Base-by-base conservation (phyloP, 2,329 filamentous ascomycete genomes). In the Aspergillus glaucus region DNA sequence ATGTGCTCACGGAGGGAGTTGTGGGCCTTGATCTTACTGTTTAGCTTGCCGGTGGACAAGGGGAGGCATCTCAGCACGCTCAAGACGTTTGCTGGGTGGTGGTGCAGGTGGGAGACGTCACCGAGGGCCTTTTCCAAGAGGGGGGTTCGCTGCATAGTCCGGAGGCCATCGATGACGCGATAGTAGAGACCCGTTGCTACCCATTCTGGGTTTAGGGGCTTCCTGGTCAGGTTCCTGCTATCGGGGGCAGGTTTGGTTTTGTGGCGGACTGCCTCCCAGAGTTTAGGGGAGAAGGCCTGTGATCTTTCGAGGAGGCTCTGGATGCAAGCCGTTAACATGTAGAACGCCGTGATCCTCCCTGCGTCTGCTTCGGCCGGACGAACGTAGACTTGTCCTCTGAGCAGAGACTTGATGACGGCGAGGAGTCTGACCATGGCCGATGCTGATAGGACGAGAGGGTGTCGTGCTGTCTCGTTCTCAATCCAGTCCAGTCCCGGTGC, bases 241-340 rank as follows among this genome's bases (percentile, higher is more conserved):
- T 28, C 30, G 7, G n/a, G 30, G 14, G 43, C 24, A 8, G 41
- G 42, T 9, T 44, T 37, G 42, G 43, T 48, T 26, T 54, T 52
- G 3, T 47, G 49, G 17, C 50, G 49, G 19, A 61, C 40, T 5
- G 47, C 37, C 2, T 47, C 34, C 12, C 46, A 56, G 7, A 61
- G 45, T 1, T 24, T 45, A 3, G 43, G 41, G 21, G 50, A 54
- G 36, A 60, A 52, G 1, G 12, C 21, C n/a, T 49, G 41, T 7
- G 62, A 60, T 15, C 47, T 37, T 8, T 60, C 46, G n/a, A 46
- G 50, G 7, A 65, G 44, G 9, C 48, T 32, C 15, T 50, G 50
- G 8, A 48, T 48, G 26, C 54, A 55, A 41, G 48, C 39, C 15
- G 48, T 44, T 22, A 65, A 39, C 1, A 61, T 14, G 36, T 51